These are phyloP conservation scores for Jatropha podagrica DNA, from an alignment of 441 rosid genomes.

Conservation along the genomic window DNA sequence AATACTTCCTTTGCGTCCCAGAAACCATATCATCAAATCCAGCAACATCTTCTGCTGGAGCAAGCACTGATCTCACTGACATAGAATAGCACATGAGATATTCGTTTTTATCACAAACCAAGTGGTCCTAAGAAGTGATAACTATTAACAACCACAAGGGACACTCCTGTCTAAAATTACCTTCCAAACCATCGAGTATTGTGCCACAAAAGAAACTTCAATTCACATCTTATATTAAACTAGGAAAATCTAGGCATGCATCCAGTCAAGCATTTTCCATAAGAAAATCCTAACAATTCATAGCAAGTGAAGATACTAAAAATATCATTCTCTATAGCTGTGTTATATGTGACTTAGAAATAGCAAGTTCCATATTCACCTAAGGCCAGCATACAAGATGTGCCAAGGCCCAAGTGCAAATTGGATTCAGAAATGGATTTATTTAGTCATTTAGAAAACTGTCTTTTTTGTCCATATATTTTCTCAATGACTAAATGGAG, in stretches of 20 bases:
- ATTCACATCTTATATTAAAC: not conserved
- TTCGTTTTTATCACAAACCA: not conserved
- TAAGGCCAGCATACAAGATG: not conserved
- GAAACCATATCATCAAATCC: constrained; percentile 77
- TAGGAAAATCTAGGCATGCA: not conserved
- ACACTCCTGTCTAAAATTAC: not conserved
- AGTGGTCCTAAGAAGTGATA: not conserved
- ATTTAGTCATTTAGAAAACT: not conserved
- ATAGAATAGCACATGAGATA: constrained; percentile 21
- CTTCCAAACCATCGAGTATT: not conserved
- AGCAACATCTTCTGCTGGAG: constrained; percentile 52
- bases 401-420: not conserved
- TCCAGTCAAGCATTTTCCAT: not conserved
- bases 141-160: not conserved
- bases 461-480: not conserved
- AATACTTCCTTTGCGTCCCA: constrained; percentile 73
- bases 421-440: not conserved
- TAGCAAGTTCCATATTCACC: not conserved
- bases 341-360: not conserved
- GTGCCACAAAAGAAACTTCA: not conserved
- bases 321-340: not conserved
- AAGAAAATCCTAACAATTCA: not conserved
- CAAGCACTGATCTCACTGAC: constrained; percentile 70
- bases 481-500: not conserved
- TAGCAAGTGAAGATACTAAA: not conserved